Conservation (phyloP, 2,329 filamentous ascomycete species). For the Acephala macrosclerotiorum region DNA sequence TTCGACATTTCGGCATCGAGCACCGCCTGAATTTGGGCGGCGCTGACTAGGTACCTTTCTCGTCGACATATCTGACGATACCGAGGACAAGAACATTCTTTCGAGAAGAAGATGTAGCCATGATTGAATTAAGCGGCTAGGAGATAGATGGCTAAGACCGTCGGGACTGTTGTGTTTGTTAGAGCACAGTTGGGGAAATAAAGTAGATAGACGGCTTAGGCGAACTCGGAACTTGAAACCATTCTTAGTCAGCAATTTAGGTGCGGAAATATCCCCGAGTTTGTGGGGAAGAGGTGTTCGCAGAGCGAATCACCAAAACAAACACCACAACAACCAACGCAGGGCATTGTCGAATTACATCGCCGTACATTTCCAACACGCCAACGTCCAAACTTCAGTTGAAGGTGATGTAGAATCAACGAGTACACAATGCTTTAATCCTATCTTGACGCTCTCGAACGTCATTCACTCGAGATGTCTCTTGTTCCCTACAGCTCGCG, state of each 20-base stretch:
- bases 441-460: background rate
- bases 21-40: background rate
- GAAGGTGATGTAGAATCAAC: background rate
- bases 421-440: background rate
- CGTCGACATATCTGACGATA: background rate
- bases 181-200: too few relatives aligned
- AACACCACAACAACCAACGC: background rate
- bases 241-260: too few relatives aligned
- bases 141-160: background rate
- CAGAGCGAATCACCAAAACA: constrained; percentile 7
- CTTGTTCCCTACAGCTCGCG: constrained; percentile 7
- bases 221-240: too few relatives aligned
- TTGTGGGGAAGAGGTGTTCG: background rate
- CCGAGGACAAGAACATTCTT: background rate
- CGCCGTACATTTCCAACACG: background rate
- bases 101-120: background rate
- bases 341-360: constrained; percentile 1
- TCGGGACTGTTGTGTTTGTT: background rate
- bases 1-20: background rate
- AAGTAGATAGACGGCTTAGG: too few relatives aligned
- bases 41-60: background rate
- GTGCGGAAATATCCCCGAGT: background rate
- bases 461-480: constrained; percentile 9
- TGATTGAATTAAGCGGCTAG: background rate
- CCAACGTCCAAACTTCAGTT: background rate